These are phyloP conservation scores for Russula sp. DNA, from an alignment of 768 basidiomycete species.

Conservation along the genomic window DNA sequence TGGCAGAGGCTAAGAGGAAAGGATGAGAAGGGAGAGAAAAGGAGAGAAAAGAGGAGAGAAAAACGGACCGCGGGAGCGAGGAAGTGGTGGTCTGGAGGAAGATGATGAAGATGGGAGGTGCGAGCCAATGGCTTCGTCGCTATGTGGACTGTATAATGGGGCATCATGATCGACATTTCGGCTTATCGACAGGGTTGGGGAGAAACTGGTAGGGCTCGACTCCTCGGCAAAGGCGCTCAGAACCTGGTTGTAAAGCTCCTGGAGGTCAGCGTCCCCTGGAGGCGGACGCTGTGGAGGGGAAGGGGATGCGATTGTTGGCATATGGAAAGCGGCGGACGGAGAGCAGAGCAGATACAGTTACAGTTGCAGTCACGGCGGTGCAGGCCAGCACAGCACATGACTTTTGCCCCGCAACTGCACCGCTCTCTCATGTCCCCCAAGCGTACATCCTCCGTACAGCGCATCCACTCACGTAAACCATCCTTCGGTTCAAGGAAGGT, in stretches of 20 bases:
- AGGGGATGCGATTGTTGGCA: conserved; percentile 17
- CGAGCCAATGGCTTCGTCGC: conserved; percentile 17
- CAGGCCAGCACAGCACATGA: not conserved
- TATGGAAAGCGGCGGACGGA: not conserved
- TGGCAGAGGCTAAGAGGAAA: conserved; percentile 2
- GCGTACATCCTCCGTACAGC: conserved; percentile 58
- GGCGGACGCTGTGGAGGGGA: conserved; percentile 22
- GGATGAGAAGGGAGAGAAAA: not conserved
- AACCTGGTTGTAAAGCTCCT: conserved; percentile 68
- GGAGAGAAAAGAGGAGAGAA: not conserved
- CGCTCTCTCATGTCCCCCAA: conserved; percentile 21
- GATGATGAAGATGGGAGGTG: not conserved
- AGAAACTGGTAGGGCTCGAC: conserved; percentile 28
- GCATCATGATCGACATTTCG: conserved; percentile 18
- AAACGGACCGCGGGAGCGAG: conserved; percentile 4
- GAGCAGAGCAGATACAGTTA: not conserved
- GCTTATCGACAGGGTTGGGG: conserved; percentile 10
- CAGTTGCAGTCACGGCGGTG: not conserved
- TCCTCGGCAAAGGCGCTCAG: conserved; percentile 59
- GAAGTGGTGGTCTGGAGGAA: not conserved
- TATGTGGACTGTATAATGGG: conserved; percentile 20
- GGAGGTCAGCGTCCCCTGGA: conserved; percentile 63
- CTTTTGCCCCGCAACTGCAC: not conserved
- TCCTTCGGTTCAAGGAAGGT: conserved; percentile 65
- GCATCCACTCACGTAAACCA: conserved; percentile 46